Percentiles rank a stretch among this genome's conserved stretches.
Conservation (phyloP, 352 stramenopile genomes). For the Phytophthora capsici region DNA sequence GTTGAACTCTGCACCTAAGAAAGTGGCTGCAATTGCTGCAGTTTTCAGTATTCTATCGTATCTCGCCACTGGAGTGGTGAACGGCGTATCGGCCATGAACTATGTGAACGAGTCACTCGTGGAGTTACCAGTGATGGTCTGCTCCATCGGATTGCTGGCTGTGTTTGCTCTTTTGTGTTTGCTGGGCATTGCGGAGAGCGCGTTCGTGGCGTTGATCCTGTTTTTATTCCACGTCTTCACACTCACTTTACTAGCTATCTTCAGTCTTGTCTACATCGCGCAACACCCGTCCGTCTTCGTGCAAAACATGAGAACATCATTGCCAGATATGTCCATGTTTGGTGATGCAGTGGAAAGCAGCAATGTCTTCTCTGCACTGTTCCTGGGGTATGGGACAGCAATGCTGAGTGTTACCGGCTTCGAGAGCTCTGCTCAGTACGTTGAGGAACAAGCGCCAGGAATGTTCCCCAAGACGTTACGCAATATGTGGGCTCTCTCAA, state of each 20-base stretch:
- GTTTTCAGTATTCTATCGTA: constrained; percentile 87
- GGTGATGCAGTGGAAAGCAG: constrained; percentile 40
- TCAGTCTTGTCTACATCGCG: constrained; percentile 61
- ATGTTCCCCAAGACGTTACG: constrained; percentile 77
- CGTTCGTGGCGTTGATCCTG: constrained; percentile 77
- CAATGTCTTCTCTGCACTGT: constrained; percentile 43
- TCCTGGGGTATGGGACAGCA: constrained; percentile 74
- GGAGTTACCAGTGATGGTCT: constrained; percentile 46
- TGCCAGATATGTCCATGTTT: constrained; percentile 63
- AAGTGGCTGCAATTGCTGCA: constrained; percentile 70
- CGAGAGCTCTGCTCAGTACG: constrained; percentile 87
- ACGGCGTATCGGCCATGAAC: constrained; percentile 62
- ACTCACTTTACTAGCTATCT: constrained; percentile 56
- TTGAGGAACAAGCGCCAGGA: constrained; percentile 83
- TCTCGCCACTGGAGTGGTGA: constrained; percentile 79
- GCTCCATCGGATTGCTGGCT: constrained; percentile 60
- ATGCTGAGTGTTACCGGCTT: constrained; percentile 93
- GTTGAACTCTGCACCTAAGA: constrained; percentile 92
- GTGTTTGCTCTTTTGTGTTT: constrained; percentile 81
- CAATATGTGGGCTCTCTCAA: constrained; percentile 86
- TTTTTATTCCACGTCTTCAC: constrained; percentile 79
- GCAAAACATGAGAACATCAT: constrained; percentile 64
- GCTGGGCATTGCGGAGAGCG: constrained; percentile 86
- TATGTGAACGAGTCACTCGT: constrained; percentile 83
- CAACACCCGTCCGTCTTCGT: constrained; percentile 61